These are phyloP conservation scores for Nitzschia sp. DNA, from an alignment of 108 stramenopile species.

Conservation along the genomic window DNA sequence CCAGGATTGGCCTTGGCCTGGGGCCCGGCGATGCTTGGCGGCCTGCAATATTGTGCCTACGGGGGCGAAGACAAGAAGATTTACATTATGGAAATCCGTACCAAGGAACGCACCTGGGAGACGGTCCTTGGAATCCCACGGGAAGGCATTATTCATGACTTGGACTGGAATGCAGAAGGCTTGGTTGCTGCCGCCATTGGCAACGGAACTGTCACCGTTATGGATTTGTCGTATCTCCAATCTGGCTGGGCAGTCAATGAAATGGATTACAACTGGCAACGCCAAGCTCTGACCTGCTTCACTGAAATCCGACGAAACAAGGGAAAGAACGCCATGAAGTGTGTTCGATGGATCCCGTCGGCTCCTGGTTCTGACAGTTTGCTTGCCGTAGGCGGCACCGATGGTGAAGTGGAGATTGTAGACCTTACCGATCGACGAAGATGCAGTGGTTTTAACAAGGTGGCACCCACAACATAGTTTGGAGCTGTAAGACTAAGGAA, in stretches of 20 bases:
- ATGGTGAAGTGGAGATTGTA: constrained; percentile 71
- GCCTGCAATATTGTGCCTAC: constrained; percentile 68
- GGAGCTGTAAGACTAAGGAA: no score
- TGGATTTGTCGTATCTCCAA: constrained; percentile 70
- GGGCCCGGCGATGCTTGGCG: constrained; percentile 50
- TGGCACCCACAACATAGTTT: neutral
- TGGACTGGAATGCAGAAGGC: constrained; percentile 66
- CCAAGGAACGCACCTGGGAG: constrained; percentile 65
- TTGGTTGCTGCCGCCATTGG: constrained; percentile 60
- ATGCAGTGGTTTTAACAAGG: constrained; percentile 37
- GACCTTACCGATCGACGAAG: constrained; percentile 53
- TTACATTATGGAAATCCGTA: constrained; percentile 62
- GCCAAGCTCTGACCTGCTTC: constrained; percentile 67
- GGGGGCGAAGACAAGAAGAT: constrained; percentile 58
- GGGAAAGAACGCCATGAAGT: constrained; percentile 55
- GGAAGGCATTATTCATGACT: constrained; percentile 48
- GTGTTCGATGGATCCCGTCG: constrained; percentile 63
- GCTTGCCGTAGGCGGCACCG: constrained; percentile 70
- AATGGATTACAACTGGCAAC: constrained; percentile 82
- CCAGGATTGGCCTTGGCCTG: constrained; percentile 65
- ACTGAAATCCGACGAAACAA: constrained; percentile 70
- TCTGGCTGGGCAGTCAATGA: constrained; percentile 68
- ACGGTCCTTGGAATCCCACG: constrained; percentile 54
- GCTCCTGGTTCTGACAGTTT: constrained; percentile 39
- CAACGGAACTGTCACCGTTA: constrained; percentile 59